Percentiles rank a stretch among this genome's conserved stretches.
These are phyloP conservation scores for Globisporangium iwayamae DNA, from an alignment of 352 stramenopile genomes.

Conservation along the genomic window DNA sequence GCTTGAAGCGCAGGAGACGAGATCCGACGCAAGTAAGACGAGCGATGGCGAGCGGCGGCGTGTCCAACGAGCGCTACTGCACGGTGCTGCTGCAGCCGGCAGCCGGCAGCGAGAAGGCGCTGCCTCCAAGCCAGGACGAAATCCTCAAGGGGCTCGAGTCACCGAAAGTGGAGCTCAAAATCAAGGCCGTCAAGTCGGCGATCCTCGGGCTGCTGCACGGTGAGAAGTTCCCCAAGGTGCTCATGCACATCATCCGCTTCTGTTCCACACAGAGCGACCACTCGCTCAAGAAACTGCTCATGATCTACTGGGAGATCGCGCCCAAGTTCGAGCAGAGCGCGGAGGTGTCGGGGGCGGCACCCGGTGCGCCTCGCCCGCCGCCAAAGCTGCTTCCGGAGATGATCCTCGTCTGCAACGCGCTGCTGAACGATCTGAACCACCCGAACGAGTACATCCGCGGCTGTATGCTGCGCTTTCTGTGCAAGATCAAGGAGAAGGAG, in stretches of 20 bases:
- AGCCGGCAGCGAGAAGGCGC: slow-evolving; percentile 48
- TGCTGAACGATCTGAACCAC: slow-evolving; percentile 99
- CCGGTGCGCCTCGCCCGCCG: slow-evolving; percentile 25
- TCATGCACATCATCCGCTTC: slow-evolving; percentile 99
- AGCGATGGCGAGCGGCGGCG: slow-evolving; percentile 33
- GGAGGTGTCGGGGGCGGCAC: slow-evolving; percentile 22
- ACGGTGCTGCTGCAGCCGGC: slow-evolving; percentile 74
- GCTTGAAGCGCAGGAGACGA: slow-evolving; percentile 11
- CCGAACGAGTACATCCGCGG: slow-evolving; percentile 99
- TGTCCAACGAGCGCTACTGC: slow-evolving; percentile 87
- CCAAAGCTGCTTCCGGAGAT: slow-evolving; percentile 99
- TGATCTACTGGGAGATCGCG: slow-evolving; percentile 99
- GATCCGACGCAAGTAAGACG: background rate
- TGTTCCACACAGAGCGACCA: slow-evolving; percentile 99
- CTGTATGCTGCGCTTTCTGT: slow-evolving; percentile 99
- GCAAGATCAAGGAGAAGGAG: slow-evolving; percentile 99
- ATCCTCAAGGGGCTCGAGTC: slow-evolving; percentile 97
- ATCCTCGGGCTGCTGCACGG: slow-evolving; percentile 98
- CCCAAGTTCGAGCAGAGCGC: slow-evolving; percentile 94
- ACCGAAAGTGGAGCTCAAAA: slow-evolving; percentile 94
- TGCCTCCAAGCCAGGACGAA: slow-evolving; percentile 89
- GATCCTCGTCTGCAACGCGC: slow-evolving; percentile 99
- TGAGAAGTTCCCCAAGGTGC: slow-evolving; percentile 96
- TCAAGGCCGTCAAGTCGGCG: slow-evolving; percentile 96
- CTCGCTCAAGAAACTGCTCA: slow-evolving; percentile 99